Conservation (phyloP, 306 rosid genomes). For the Cicer bijugum region DNA sequence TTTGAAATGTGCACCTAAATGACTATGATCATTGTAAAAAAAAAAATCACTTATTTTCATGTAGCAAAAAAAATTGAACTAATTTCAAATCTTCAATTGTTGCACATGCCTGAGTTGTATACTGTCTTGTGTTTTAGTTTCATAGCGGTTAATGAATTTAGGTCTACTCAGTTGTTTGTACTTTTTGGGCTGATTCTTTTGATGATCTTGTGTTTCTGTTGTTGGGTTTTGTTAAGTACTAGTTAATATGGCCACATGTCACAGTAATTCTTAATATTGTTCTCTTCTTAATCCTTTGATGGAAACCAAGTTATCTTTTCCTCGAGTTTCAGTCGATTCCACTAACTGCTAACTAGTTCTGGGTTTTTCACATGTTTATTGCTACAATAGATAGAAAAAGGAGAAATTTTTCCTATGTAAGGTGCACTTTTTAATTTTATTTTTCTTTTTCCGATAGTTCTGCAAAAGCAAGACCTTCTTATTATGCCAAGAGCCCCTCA, state of each 20-base stretch:
- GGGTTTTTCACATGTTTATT: constrained; percentile 9
- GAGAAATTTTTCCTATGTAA: neutral
- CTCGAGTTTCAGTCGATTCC: constrained; percentile 5
- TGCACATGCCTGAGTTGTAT: constrained; percentile 35
- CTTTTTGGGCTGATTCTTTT: constrained; percentile 37
- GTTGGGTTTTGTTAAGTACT: constrained; percentile 28
- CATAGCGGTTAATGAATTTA: constrained; percentile 32
- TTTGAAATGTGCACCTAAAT: constrained; percentile 43
- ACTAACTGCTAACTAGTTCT: constrained; percentile 27
- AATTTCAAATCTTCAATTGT: constrained; percentile 27
- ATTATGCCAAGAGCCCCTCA: neutral
- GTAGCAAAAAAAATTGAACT: neutral
- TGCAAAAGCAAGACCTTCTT: neutral
- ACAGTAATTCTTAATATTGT: constrained; percentile 14
- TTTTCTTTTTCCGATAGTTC: neutral
- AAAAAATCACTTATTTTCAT: neutral
- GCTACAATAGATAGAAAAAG: constrained; percentile 16
- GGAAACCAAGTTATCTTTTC: constrained; percentile 19
- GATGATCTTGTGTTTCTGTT: constrained; percentile 39
- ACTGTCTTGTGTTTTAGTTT: constrained; percentile 26
- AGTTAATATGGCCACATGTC: neutral
- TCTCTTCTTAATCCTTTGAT: neutral
- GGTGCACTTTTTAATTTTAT: constrained; percentile 11
- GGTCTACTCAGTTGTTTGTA: constrained; percentile 3
- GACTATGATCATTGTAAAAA: neutral